Evolutionary conservation across 768 basidiomycete species (phyloP), one percentile per base, ranked within the genome.

Genomic region (Rubroboletus satanas): DNA sequence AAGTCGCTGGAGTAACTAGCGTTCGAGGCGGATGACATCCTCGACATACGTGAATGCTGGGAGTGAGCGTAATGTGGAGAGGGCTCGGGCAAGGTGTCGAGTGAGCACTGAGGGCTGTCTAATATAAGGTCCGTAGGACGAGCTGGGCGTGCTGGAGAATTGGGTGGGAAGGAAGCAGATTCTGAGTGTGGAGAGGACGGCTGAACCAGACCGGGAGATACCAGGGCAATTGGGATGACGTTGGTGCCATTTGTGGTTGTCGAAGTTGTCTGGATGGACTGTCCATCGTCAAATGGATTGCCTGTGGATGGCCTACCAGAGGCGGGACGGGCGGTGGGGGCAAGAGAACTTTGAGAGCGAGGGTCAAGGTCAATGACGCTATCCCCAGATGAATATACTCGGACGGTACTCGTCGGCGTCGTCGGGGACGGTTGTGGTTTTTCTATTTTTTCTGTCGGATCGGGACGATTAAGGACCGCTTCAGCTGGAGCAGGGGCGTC

Each of bases 201-300:
- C 4, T 57, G 59, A 21, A 71, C 67, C 11, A 79, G 77, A 21
- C 82, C 82, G 17, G 87, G 82, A 23, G 85, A 73, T 35, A 92
- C 85, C 41, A 92, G 77, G 12, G 90, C 90, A 56, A 93, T 92
- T 57, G 90, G 90, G 54, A 93, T 93, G 59, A 91, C 90, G 61
- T 93, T 93, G 23, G 90, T 88, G 41, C 82, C 82, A 65, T 88
- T 85, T 14, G 89, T 86, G 42, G 82, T 79, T n/a, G 85, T 83
- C 10, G 80, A 79, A 0, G 76, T 75, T 29, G 90, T 93, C 70
- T 89, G 87, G 55, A 93, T 93, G 37, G 90, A 92, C 45, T 87
- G 82, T 28, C 71, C 73, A 63, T 93, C 90, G 41, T 82, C 81
- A 70, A 92, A 93, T 23, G 90, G 90, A 74, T 92, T 90, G 48